These are phyloP conservation scores for Populus pruinosa DNA, from an alignment of 345 rosid genomes.

Conservation along the genomic window DNA sequence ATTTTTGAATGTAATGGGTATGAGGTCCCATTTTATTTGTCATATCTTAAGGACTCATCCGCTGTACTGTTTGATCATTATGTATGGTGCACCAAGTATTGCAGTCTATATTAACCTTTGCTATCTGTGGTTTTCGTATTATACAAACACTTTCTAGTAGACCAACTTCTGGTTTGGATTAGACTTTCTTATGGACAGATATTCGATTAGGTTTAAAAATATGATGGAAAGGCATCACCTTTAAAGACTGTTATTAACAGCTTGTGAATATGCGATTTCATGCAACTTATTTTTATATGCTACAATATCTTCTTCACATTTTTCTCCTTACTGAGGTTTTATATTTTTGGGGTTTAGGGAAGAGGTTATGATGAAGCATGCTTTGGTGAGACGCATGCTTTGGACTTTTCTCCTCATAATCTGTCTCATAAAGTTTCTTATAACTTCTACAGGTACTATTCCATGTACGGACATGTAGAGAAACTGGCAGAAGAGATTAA, in stretches of 20 bases:
- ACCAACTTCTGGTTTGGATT: background rate
- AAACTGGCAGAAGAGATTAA: slow-evolving; percentile 84
- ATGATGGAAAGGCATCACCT: background rate
- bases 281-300: background rate
- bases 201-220: background rate
- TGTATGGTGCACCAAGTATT: background rate
- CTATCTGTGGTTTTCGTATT: background rate
- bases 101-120: background rate
- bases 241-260: background rate
- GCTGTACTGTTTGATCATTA: background rate
- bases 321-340: background rate
- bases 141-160: background rate
- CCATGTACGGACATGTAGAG: slow-evolving; percentile 97
- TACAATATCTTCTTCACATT: background rate
- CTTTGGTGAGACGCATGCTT: too few relatives aligned
- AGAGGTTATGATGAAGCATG: too few relatives aligned
- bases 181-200: background rate
- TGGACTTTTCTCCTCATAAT: background rate
- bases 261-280: background rate
- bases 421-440: slow-evolving; percentile 10
- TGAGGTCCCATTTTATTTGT: background rate
- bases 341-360: too few relatives aligned
- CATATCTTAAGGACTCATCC: background rate
- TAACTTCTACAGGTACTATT: slow-evolving; percentile 63
- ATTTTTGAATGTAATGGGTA: background rate